A percentile compares a stretch with the other conserved stretches of the same genome.
Conservation (phyloP, 768 basidiomycete species). For the Agrocybe chaxingu region DNA sequence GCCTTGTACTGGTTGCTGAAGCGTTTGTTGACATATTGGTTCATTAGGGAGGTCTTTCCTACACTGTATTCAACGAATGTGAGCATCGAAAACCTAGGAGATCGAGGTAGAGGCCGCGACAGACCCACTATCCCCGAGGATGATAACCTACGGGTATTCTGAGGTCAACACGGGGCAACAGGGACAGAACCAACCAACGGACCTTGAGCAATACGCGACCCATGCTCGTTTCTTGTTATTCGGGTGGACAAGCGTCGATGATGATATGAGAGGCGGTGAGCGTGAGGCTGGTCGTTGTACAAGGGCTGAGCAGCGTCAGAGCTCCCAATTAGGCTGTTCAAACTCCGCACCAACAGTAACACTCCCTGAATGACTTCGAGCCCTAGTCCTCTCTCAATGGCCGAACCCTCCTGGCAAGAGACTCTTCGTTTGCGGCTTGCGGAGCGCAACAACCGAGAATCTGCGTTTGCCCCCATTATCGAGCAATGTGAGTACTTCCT, state of each 20-base stretch:
- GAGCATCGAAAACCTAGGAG: conserved; percentile 8
- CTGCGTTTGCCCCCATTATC: conserved; percentile 79
- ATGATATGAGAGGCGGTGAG: conserved; percentile 16
- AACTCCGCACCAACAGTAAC: conserved; percentile 33
- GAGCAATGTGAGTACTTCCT: conserved; percentile 74
- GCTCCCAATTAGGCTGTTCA: conserved; percentile 30
- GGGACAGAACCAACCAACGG: conserved; percentile 4
- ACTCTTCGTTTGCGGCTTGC: conserved; percentile 72
- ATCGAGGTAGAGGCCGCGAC: conserved; percentile 23
- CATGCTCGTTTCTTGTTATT: conserved; percentile 41
- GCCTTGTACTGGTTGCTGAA: conserved; percentile 99
- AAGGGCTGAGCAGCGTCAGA: conserved; percentile 15
- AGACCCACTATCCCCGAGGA: conserved; percentile 95
- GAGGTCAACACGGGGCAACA: not conserved
- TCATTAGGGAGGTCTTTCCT: conserved; percentile 99
- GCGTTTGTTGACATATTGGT: conserved; percentile 99
- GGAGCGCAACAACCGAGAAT: conserved; percentile 80
- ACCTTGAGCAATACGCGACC: conserved; percentile 89
- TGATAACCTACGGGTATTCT: conserved; percentile 74
- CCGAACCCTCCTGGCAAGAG: conserved; percentile 85
- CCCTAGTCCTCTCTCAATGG: conserved; percentile 43
- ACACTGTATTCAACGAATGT: conserved; percentile 50
- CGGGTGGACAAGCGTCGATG: conserved; percentile 17
- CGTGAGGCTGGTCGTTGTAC: conserved; percentile 11
- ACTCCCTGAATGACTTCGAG: conserved; percentile 4